Base-by-base conservation (phyloP, 371 early-diverging fungal species). In the Mucor indicus region DNA sequence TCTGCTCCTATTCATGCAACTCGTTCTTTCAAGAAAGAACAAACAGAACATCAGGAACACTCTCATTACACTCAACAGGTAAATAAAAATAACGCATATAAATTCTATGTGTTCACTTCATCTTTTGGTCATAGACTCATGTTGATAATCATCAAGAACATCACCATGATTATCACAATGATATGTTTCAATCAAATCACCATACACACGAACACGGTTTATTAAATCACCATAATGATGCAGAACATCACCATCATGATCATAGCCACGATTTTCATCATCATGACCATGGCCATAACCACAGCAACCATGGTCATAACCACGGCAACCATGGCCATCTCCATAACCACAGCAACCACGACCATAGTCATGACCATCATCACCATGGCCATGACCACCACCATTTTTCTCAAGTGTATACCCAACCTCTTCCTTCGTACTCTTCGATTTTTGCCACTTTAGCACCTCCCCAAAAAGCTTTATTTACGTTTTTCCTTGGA, bases 401-500 rank as follows among this genome's bases (percentile, higher is more conserved):
- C 5, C 32, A 58, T 19, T 73, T 50, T 50, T 59, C 65, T 25
- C 50, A 62, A 31, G 60, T 68, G 3, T 44, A 51, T 44, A 63
- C 51, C 48, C 46, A 47, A 19, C 55, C 55, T 22, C 36, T 59
- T 2, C 64, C 55, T 24, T 59, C 59, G 9, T 48, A 47, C 35
- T 53, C 62, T 12, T 47, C 61, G 37, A 62, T 76, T 12, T 69
- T 79, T 45, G 55, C 57, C 8, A 49, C 50, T 10, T 51, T 84
- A 15, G 52, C 62, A 43, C 77, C 81, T 6, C 54, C 49, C 27
- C 81, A 84, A 63, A 81, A 84, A 54, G 75, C 81, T 2, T 51
- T 79, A 32, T 81, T 84, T 30, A 79, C 80, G 0, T 81, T 78
- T 74, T 74, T 77, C 37, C 7, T 72, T 23, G 50, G 72, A 11